Conservation (phyloP, 2,329 filamentous ascomycete species). For the Penicillium vulpinum region DNA sequence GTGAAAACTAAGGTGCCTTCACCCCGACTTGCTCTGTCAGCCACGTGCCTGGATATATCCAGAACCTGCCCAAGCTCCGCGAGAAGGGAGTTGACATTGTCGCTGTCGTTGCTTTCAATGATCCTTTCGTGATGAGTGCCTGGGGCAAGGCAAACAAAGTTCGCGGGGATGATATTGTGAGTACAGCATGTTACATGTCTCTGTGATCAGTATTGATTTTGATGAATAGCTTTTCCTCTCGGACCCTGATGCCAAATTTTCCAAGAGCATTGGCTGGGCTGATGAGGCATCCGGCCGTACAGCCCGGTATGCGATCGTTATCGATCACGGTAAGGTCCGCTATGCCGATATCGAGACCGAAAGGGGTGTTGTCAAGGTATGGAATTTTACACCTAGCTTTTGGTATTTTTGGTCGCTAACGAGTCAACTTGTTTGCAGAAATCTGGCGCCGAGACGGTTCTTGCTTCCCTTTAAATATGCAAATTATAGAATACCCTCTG, state of each 20-base stretch:
- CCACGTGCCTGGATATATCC: conserved; percentile 77
- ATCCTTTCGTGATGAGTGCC: conserved; percentile 80
- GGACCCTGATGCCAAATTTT: conserved; percentile 70
- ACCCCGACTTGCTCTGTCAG: conserved; percentile 79
- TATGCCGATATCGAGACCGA: conserved; percentile 73
- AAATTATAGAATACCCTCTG: not conserved
- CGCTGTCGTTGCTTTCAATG: conserved; percentile 77
- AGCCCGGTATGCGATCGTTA: conserved; percentile 73
- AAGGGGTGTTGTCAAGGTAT: conserved; percentile 35
- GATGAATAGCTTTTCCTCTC: conserved; percentile 67
- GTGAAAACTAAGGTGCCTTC: conserved; percentile 63
- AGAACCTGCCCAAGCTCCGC: conserved; percentile 67
- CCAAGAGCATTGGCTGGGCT: conserved; percentile 73
- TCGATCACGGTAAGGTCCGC: conserved; percentile 77
- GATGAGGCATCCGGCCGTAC: conserved; percentile 60
- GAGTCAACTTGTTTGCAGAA: conserved; percentile 21
- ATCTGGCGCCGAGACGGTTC: conserved; percentile 35
- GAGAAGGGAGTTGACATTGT: conserved; percentile 78
- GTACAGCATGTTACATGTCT: not conserved
- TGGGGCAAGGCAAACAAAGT: conserved; percentile 85
- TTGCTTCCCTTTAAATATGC: conserved; percentile 31
- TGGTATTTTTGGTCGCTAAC: not conserved
- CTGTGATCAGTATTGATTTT: not conserved
- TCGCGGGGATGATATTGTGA: conserved; percentile 65
- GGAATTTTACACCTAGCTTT: not conserved